These are phyloP conservation scores for Sclerospora graminicola DNA, from an alignment of 352 stramenopile species.

Conservation along the genomic window DNA sequence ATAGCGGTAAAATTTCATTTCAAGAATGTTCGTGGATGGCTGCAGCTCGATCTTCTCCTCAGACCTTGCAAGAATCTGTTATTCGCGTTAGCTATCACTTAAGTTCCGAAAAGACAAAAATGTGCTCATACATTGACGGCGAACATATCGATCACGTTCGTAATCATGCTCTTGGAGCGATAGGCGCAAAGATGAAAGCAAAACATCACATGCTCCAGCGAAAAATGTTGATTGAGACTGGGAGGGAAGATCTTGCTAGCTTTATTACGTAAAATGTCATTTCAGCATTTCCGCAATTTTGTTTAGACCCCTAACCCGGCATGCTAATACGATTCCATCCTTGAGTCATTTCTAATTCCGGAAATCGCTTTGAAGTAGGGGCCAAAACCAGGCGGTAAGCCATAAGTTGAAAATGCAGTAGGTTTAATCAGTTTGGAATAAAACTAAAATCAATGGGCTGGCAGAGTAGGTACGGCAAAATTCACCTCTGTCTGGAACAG, in stretches of 20 bases:
- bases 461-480: no score
- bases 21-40: slow-evolving; percentile 17
- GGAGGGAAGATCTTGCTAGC: slow-evolving; percentile 11
- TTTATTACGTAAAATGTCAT: slow-evolving; percentile 17
- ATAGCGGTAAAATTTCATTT: slow-evolving; percentile 22
- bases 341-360: no score
- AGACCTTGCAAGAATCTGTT: slow-evolving; percentile 8
- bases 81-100: slow-evolving; percentile 15
- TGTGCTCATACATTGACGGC: slow-evolving; percentile 16
- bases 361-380: no score
- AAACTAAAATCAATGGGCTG: no score
- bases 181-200: slow-evolving; percentile 18
- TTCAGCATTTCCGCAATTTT: no score
- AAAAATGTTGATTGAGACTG: slow-evolving; percentile 18
- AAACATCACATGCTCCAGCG: slow-evolving; percentile 15
- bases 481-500: no score
- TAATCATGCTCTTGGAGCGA: slow-evolving; percentile 15
- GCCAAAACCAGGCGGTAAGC: no score
- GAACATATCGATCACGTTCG: slow-evolving; percentile 23
- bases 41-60: slow-evolving; percentile 9
- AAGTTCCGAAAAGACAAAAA: slow-evolving; percentile 11
- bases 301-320: no score
- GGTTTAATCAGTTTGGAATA: no score
- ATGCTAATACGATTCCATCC: no score
- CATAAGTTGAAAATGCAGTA: no score